These are phyloP conservation scores for Corynascus novoguineensis DNA, from an alignment of 495 filamentous ascomycete species.

Conservation along the genomic window DNA sequence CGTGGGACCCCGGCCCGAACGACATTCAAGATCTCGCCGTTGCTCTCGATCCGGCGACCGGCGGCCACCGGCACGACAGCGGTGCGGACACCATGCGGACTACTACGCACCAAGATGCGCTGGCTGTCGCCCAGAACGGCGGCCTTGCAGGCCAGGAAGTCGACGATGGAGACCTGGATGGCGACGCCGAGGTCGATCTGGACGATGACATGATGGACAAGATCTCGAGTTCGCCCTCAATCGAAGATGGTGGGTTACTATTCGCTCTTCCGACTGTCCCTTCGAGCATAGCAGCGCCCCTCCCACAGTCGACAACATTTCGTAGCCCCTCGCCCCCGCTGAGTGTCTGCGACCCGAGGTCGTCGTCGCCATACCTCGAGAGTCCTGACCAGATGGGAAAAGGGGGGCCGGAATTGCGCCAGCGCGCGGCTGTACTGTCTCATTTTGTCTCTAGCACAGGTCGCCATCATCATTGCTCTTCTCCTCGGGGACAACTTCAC, in stretches of 20 bases:
- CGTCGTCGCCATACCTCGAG: conserved; percentile 51
- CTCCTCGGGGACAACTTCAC: no score
- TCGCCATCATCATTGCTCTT: conserved; percentile 61
- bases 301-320: conserved; percentile 29
- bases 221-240: conserved; percentile 95
- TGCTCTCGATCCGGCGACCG: conserved; percentile 6
- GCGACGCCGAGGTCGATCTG: conserved; percentile 58
- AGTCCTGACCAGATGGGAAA: conserved; percentile 42
- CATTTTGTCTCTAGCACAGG: conserved; percentile 19
- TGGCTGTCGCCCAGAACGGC: conserved; percentile 51
- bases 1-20: conserved; percentile 46
- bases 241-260: conserved; percentile 87
- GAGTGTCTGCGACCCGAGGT: conserved; percentile 33
- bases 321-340: conserved; percentile 26
- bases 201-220: conserved; percentile 96
- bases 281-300: conserved; percentile 39
- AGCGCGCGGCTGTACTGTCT: conserved; percentile 29
- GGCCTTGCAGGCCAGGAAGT: conserved; percentile 49
- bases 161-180: conserved; percentile 67
- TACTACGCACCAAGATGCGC: conserved; percentile 45
- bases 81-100: conserved; percentile 31
- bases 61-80: conserved; percentile 12
- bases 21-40: conserved; percentile 36
- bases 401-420: conserved; percentile 24
- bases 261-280: conserved; percentile 28